These are phyloP conservation scores for Clonostachys sp. DNA, from an alignment of 2,329 filamentous ascomycete genomes.

Conservation along the genomic window DNA sequence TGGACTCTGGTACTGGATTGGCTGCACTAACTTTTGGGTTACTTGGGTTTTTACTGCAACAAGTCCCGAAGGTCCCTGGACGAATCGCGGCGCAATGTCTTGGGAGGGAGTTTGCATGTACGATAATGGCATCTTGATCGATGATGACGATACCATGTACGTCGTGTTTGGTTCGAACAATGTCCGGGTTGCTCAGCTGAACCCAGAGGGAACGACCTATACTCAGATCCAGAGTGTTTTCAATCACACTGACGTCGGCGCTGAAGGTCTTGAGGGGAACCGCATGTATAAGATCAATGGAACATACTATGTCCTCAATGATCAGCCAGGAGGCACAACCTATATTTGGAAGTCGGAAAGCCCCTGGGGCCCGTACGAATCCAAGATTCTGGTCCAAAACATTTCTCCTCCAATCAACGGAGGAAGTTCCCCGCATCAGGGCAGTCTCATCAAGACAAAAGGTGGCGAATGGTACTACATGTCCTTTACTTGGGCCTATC, in stretches of 20 bases:
- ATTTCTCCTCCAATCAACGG: constrained; percentile 35
- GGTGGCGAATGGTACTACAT: constrained; percentile 55
- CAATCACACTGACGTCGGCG: constrained; percentile 3
- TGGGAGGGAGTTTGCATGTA: constrained; percentile 43
- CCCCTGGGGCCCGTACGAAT: constrained; percentile 48
- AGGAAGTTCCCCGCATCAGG: constrained; percentile 47
- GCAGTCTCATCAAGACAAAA: constrained; percentile 46
- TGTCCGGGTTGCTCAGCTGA: constrained; percentile 46
- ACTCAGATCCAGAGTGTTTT: constrained; percentile 27
- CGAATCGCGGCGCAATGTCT: constrained; percentile 23
- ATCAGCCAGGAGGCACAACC: constrained; percentile 31
- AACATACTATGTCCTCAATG: constrained; percentile 49
- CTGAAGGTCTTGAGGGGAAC: constrained; percentile 32
- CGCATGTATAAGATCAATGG: constrained; percentile 55
- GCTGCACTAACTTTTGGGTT: constrained; percentile 43
- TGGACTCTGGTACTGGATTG: constrained; percentile 51
- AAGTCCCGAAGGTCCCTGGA: constrained; percentile 36
- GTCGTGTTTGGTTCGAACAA: constrained; percentile 46
- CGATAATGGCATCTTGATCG: constrained; percentile 52
- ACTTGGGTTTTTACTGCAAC: constrained; percentile 50
- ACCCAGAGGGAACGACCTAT: constrained; percentile 37
- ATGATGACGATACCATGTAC: constrained; percentile 55
- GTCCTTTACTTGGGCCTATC: constrained; percentile 50
- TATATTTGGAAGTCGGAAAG: constrained; percentile 44
- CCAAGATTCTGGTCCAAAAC: constrained; percentile 30